Conservation (phyloP, 352 stramenopile genomes). For the Pythium periplocum region DNA sequence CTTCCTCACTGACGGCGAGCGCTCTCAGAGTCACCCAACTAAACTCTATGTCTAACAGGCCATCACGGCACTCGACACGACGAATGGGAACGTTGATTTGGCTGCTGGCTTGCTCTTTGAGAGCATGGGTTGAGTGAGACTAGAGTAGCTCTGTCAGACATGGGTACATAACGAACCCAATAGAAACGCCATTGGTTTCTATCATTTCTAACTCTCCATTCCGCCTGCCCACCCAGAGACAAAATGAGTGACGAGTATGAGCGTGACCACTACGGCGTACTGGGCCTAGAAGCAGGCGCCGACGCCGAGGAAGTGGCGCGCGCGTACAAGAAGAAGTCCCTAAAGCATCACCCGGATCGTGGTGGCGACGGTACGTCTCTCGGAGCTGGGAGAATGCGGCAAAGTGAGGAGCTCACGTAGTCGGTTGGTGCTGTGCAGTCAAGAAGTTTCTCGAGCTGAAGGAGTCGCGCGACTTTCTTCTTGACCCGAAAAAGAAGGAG, state of each 20-base stretch:
- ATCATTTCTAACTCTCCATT: background rate
- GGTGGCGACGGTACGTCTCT: constrained; percentile 57
- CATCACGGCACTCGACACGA: constrained; percentile 54
- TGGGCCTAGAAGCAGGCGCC: constrained; percentile 59
- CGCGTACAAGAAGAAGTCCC: constrained; percentile 81
- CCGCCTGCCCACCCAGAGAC: too few relatives aligned
- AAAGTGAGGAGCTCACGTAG: background rate
- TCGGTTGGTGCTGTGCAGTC: constrained; percentile 26
- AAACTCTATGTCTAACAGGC: constrained; percentile 23
- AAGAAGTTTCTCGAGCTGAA: constrained; percentile 83
- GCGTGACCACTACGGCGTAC: constrained; percentile 67
- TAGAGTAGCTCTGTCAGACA: too few relatives aligned
- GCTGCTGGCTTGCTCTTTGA: constrained; percentile 81
- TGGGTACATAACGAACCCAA: too few relatives aligned
- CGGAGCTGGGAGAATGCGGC: background rate
- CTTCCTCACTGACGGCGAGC: background rate
- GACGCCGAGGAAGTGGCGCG: constrained; percentile 67
- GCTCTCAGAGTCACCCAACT: background rate
- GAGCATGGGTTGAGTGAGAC: constrained; percentile 7
- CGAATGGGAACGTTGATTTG: constrained; percentile 76
- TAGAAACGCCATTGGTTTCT: background rate
- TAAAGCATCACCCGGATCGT: constrained; percentile 73
- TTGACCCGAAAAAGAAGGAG: constrained; percentile 77
- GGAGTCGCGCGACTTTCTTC: constrained; percentile 62
- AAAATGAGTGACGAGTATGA: constrained; percentile 20